phyloP scores from a whole-genome alignment of 106 monocot species.

The Acorus gramineus region DNA sequence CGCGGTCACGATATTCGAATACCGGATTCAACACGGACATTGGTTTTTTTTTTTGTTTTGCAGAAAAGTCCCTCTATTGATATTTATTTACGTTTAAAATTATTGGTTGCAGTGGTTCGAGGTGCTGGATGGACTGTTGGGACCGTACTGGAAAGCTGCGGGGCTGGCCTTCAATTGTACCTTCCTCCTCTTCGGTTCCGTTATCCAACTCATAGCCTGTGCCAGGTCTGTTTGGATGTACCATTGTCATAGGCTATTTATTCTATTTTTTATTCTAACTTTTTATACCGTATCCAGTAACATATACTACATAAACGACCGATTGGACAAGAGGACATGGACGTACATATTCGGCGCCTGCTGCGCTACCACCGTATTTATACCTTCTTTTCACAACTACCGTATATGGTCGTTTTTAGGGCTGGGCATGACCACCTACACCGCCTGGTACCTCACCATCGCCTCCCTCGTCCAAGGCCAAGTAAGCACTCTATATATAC shows the following conservation, averaged over 20 bases:
- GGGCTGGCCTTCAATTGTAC: constrained; percentile 57
- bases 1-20: too few species aligned
- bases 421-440: constrained; percentile 67
- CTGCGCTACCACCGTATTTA: constrained; percentile 25
- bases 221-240: constrained; percentile 9
- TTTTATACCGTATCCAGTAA: constrained; percentile 2
- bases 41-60: too few species aligned
- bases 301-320: constrained; percentile 40
- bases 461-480: constrained; percentile 52
- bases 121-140: constrained; percentile 48
- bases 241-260: too few species aligned
- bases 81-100: neutral
- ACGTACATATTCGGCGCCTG: constrained; percentile 27
- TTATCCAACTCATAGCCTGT: constrained; percentile 57
- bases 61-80: too few species aligned
- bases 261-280: neutral
- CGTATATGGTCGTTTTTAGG: constrained; percentile 52
- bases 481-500: constrained; percentile 5
- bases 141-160: constrained; percentile 37
- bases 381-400: constrained; percentile 40
- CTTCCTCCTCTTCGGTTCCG: constrained; percentile 58
- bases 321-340: constrained; percentile 32
- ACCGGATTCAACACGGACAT: too few species aligned
- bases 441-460: constrained; percentile 64
- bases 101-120: constrained; percentile 44